Conservation (phyloP, 352 stramenopile species). For the Phytophthora ramorum region DNA sequence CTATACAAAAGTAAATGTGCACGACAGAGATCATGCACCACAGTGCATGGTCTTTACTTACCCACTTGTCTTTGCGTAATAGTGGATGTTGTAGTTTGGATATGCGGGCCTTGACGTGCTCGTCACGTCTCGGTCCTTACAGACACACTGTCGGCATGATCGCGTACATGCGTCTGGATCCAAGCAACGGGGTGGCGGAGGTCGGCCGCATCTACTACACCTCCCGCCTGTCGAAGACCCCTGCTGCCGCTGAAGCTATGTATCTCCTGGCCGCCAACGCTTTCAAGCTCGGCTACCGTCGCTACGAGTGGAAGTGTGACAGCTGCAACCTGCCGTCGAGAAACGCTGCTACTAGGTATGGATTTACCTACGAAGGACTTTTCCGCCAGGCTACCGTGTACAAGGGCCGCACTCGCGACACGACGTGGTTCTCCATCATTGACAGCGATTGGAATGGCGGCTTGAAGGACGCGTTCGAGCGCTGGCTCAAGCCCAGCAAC, state of each 20-base stretch:
- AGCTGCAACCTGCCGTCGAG: slow-evolving; percentile 17
- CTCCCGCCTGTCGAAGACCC: slow-evolving; percentile 8
- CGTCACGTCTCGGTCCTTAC: too few relatives aligned
- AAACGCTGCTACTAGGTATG: slow-evolving; percentile 9
- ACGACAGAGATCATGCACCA: too few relatives aligned
- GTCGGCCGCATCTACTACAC: slow-evolving; percentile 10
- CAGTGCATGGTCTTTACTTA: too few relatives aligned
- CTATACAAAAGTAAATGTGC: too few relatives aligned
- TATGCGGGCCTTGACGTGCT: too few relatives aligned
- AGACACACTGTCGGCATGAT: slow-evolving; percentile 19
- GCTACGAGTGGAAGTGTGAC: slow-evolving; percentile 29
- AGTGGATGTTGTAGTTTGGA: too few relatives aligned
- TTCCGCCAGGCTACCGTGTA: slow-evolving; percentile 24
- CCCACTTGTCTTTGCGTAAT: too few relatives aligned
- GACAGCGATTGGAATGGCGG: slow-evolving; percentile 21
- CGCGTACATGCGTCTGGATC: slow-evolving; percentile 23
- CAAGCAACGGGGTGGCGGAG: slow-evolving; percentile 21
- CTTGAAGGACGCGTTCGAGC: slow-evolving; percentile 16
- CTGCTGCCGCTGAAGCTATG: slow-evolving; percentile 21
- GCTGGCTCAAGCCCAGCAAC: slow-evolving; percentile 21
- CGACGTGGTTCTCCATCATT: slow-evolving; percentile 31
- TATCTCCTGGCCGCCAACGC: slow-evolving; percentile 22
- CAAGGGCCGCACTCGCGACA: slow-evolving; percentile 23
- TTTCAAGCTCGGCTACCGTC: slow-evolving; percentile 25
- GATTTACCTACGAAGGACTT: slow-evolving; percentile 25